Evolutionary conservation across 2,329 filamentous ascomycete species (phyloP), one percentile per base, ranked within the genome.

Genomic region (Pseudopyricularia cyperi): DNA sequence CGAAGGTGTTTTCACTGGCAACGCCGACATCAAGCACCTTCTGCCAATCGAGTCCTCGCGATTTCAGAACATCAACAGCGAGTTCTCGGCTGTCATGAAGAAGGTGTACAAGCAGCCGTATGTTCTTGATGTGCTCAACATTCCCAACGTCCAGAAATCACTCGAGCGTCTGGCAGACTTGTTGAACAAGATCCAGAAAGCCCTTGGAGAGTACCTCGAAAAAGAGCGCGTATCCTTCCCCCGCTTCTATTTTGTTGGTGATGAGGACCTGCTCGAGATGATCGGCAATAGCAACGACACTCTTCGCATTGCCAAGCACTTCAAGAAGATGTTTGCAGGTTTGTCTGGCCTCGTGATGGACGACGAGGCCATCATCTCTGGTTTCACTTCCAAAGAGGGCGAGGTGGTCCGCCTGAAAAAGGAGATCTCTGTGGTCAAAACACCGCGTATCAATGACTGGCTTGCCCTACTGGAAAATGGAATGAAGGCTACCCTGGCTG

Each of bases 291-390:
- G 91, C 71, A 96, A 96, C 62, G 93, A 99, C 63, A 95, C 91
- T 9, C 72, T 93, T 55, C 89, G 93, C 52, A 94, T 98, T 58
- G 89, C 93, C 39, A 98, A 98, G 67, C 94, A 99, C 71, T 89
- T 99, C 74, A 91, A 95, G 67, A 99, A 99, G 75, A 99, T 99
- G 93, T 99, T 99, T 73, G 93, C 94, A 57, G 93, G 93, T 56
- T 76, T 98, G 48, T 91, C 85, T 4, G 93, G 93, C 3, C 77
- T 98, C 34, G 74, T 90, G 42, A 91, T 96, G 74, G 89, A 95
- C 58, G 89, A 97, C 52, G 87, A 96, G 60, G 81, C 83, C 26
- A 82, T 88, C 56, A 97, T 99, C 57, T 84, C 85, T 26, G 91
- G 89, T 7, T 91, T 97, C 61, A 93, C 86, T 2, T 98, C 93